phyloP scores from a whole-genome alignment of 2,329 filamentous ascomycete species.

The Calonectria fujianensis region DNA sequence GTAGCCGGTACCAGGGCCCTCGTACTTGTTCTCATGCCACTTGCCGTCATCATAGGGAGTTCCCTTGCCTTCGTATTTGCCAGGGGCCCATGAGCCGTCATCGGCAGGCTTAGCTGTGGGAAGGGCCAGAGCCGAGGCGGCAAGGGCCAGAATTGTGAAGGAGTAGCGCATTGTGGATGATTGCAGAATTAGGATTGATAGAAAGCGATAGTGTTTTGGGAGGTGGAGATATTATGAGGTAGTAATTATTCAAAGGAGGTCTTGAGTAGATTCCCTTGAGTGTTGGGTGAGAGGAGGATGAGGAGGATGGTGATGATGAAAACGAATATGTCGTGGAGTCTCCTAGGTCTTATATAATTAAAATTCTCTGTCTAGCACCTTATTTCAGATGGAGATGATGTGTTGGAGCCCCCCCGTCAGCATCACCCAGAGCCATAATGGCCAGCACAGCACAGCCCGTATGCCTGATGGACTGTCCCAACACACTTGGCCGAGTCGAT shows the following conservation, averaged over 20 bases:
- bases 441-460: conserved; percentile 3
- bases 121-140: conserved; percentile 21
- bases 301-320: conserved; percentile 19
- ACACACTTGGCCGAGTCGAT: background rate
- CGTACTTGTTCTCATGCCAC: background rate
- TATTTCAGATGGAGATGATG: background rate
- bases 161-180: conserved; percentile 11
- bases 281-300: conserved; percentile 3
- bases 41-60: conserved; percentile 6
- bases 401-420: background rate
- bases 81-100: conserved; percentile 13
- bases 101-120: conserved; percentile 18
- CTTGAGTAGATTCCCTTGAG: background rate
- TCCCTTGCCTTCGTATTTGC: conserved; percentile 19
- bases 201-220: background rate
- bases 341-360: conserved; percentile 4
- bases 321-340: background rate
- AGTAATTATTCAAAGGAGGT: background rate
- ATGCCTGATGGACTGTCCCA: background rate
- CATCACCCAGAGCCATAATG: background rate
- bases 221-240: background rate
- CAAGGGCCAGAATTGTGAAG: conserved; percentile 18
- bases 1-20: conserved; percentile 3
- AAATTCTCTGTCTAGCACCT: background rate
- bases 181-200: background rate